Conservation (phyloP, 2,329 filamentous ascomycete genomes). For the Pochonia chlamydosporia region DNA sequence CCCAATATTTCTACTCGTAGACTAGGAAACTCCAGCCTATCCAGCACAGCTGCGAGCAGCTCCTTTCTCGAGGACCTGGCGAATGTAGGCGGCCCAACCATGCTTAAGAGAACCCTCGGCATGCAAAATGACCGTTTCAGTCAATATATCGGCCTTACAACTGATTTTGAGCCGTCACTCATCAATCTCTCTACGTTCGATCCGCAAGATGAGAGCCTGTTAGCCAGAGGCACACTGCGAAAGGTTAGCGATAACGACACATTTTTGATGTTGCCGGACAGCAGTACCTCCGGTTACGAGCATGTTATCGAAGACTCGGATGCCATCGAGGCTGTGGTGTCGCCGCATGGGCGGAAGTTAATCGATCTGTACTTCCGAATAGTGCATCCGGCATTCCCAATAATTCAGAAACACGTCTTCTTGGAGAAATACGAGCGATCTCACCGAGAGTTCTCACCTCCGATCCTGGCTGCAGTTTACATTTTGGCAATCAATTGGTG, state of each 20-base stretch:
- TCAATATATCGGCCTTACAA: conserved; percentile 78
- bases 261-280: conserved; percentile 74
- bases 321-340: conserved; percentile 69
- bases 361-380: conserved; percentile 77
- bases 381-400: conserved; percentile 76
- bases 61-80: conserved; percentile 66
- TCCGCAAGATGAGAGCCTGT: conserved; percentile 71
- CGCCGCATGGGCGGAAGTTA: conserved; percentile 68
- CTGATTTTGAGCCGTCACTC: conserved; percentile 77
- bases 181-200: conserved; percentile 78
- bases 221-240: conserved; percentile 62
- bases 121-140: conserved; percentile 74
- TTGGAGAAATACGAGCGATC: conserved; percentile 70
- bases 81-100: conserved; percentile 60
- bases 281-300: conserved; percentile 64
- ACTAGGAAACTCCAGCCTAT: conserved; percentile 52
- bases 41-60: conserved; percentile 55
- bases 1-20: conserved; percentile 46
- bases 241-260: conserved; percentile 74
- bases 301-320: conserved; percentile 63
- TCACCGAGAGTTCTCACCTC: conserved; percentile 68
- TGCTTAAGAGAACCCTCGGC: conserved; percentile 65
- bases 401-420: conserved; percentile 76
- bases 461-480: conserved; percentile 74
- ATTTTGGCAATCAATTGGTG: conserved; percentile 86